phyloP scores from a whole-genome alignment of 345 rosid species.

The Syzygium oleosum region DNA sequence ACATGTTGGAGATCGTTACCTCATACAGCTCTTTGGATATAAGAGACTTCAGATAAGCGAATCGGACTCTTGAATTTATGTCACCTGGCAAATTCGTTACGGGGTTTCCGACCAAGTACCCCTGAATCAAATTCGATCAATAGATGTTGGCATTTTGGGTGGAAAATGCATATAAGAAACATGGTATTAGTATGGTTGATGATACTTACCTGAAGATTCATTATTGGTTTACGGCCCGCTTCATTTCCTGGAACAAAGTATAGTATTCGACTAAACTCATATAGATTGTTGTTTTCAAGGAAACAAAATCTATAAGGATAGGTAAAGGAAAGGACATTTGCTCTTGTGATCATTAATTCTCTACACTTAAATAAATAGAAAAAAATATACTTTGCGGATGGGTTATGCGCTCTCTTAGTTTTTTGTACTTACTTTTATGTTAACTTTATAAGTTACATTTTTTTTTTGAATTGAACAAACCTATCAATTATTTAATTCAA shows the following conservation, averaged over 20 bases:
- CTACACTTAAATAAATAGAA: no score
- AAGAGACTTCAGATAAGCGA: constrained; percentile 11
- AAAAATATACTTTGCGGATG: background rate
- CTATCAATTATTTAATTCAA: background rate
- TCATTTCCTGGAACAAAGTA: background rate
- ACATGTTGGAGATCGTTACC: background rate
- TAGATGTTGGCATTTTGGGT: background rate
- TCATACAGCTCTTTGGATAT: constrained; percentile 14
- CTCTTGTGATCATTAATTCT: background rate
- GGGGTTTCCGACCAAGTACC: constrained; percentile 25
- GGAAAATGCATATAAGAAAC: background rate
- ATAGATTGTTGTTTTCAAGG: background rate
- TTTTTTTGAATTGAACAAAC: background rate
- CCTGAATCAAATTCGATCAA: background rate
- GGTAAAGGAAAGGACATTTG: background rate
- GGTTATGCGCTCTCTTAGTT: background rate
- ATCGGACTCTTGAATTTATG: constrained; percentile 12
- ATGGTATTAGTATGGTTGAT: background rate
- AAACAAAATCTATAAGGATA: background rate
- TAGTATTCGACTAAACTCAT: background rate
- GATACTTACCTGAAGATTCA: background rate
- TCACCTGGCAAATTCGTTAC: constrained; percentile 8
- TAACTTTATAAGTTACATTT: background rate
- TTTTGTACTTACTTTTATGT: background rate
- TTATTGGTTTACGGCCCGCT: background rate